phyloP scores from a whole-genome alignment of 2,329 filamentous ascomycete species.

The Colletotrichum gigasporum region DNA sequence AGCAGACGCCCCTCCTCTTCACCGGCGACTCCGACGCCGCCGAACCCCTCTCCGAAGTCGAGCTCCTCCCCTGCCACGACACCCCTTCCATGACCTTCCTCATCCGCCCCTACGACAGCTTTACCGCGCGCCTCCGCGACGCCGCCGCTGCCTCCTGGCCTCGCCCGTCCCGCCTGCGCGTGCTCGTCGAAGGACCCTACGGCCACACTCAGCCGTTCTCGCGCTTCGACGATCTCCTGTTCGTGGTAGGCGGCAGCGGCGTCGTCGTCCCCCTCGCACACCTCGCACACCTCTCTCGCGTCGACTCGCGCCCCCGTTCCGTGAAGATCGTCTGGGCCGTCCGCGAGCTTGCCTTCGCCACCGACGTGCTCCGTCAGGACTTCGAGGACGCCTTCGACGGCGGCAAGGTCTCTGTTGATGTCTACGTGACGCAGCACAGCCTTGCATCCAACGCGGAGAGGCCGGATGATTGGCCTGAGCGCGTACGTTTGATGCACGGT shows the following conservation, averaged over 20 bases:
- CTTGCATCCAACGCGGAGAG: background rate
- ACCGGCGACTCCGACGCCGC: background rate
- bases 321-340: conserved; percentile 55
- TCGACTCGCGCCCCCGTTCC: conserved; percentile 28
- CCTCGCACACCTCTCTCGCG: conserved; percentile 39
- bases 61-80: conserved; percentile 9
- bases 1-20: conserved; percentile 45
- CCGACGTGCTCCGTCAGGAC: conserved; percentile 45
- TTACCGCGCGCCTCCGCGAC: conserved; percentile 49
- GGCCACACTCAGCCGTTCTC: conserved; percentile 50
- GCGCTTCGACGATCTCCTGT: conserved; percentile 49
- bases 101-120: conserved; percentile 56
- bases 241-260: conserved; percentile 56
- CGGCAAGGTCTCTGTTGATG: conserved; percentile 43
- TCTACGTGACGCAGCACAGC: conserved; percentile 45
- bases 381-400: conserved; percentile 40
- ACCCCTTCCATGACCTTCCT: conserved; percentile 49
- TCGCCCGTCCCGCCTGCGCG: conserved; percentile 38
- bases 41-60: conserved; percentile 21
- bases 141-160: conserved; percentile 39
- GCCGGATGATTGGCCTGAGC: conserved; percentile 27
- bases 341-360: conserved; percentile 48
- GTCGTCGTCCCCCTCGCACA: conserved; percentile 54
- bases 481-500: conserved; percentile 35
- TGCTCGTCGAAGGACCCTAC: conserved; percentile 57